Conservation (phyloP, 768 basidiomycete species). For the Pleurotus platypus region DNA sequence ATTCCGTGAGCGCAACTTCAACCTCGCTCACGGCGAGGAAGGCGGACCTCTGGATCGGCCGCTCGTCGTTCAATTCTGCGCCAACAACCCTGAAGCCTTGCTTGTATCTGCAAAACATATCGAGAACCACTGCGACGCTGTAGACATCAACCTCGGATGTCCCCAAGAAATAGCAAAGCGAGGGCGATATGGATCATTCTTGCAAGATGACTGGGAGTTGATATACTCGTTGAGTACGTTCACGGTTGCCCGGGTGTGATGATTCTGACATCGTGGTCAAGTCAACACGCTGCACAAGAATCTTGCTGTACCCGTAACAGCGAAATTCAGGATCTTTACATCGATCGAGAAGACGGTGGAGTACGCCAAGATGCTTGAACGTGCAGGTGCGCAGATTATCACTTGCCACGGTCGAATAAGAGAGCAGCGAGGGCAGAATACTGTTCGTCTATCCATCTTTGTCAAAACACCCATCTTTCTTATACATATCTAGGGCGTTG, state of each 20-base stretch:
- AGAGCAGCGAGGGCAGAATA: constrained; percentile 86
- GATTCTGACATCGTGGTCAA: constrained; percentile 22
- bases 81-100: constrained; percentile 79
- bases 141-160: constrained; percentile 93
- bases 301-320: constrained; percentile 89
- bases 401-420: constrained; percentile 90
- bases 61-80: constrained; percentile 90
- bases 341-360: constrained; percentile 83
- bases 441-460: constrained; percentile 35
- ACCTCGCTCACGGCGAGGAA: constrained; percentile 74
- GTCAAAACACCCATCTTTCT: constrained; percentile 3
- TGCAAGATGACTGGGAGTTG: constrained; percentile 94
- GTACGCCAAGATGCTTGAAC: constrained; percentile 95
- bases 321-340: constrained; percentile 92
- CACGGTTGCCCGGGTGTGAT: constrained; percentile 9
- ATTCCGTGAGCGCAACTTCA: constrained; percentile 65
- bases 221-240: constrained; percentile 72
- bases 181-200: constrained; percentile 84
- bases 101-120: constrained; percentile 75
- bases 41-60: constrained; percentile 79
- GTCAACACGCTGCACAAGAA: constrained; percentile 85
- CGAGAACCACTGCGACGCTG: constrained; percentile 81
- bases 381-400: constrained; percentile 91
- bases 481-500: constrained; percentile 56
- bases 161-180: constrained; percentile 92